These are phyloP conservation scores for Byssoonygena ceratinophila DNA, from an alignment of 2,329 filamentous ascomycete genomes.

Conservation along the genomic window DNA sequence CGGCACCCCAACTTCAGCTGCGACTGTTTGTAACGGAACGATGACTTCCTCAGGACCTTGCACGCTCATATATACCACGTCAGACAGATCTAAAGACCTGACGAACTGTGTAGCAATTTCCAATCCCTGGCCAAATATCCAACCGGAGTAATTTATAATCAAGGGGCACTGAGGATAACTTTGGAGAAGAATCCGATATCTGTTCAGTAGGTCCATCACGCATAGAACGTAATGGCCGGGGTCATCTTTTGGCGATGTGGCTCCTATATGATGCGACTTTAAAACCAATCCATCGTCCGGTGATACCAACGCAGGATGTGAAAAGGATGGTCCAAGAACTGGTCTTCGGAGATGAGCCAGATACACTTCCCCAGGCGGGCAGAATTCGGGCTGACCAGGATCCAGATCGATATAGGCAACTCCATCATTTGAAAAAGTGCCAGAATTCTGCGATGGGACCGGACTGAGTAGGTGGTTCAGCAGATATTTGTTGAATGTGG, in stretches of 20 bases:
- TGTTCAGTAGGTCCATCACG: slow-evolving; percentile 42
- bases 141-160: slow-evolving; percentile 49
- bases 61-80: slow-evolving; percentile 46
- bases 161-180: slow-evolving; percentile 39
- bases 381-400: slow-evolving; percentile 49
- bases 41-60: slow-evolving; percentile 38
- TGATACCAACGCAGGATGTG: slow-evolving; percentile 38
- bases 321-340: slow-evolving; percentile 48
- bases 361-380: slow-evolving; percentile 49
- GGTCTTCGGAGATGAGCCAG: slow-evolving; percentile 43
- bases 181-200: slow-evolving; percentile 36
- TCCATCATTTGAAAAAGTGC: slow-evolving; percentile 28
- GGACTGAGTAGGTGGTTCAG: slow-evolving; percentile 45
- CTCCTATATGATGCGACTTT: slow-evolving; percentile 45
- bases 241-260: slow-evolving; percentile 45
- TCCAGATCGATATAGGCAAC: slow-evolving; percentile 51
- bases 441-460: slow-evolving; percentile 26
- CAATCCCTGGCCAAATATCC: slow-evolving; percentile 45
- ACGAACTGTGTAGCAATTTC: slow-evolving; percentile 41
- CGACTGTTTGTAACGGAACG: slow-evolving; percentile 32
- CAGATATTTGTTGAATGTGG: slow-evolving; percentile 47
- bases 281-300: slow-evolving; percentile 31
- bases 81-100: slow-evolving; percentile 37
- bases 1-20: slow-evolving; percentile 26
- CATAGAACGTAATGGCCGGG: slow-evolving; percentile 47